Conservation (phyloP, 306 rosid genomes). For the Quercus ilex region DNA sequence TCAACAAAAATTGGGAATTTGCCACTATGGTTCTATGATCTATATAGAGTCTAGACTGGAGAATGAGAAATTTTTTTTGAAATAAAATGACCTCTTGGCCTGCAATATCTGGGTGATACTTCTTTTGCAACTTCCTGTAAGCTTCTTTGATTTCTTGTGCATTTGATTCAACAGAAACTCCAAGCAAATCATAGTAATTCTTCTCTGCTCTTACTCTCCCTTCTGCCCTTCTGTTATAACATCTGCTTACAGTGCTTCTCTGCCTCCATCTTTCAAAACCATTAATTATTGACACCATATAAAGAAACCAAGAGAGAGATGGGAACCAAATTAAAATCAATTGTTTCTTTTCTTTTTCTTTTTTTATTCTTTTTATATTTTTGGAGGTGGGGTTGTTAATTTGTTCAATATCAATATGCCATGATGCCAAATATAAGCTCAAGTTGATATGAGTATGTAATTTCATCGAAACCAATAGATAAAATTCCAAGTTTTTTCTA, state of each 20-base stretch:
- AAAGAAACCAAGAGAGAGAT: neutral
- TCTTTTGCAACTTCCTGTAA: conserved; percentile 76
- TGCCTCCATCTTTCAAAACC: conserved; percentile 35
- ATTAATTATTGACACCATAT: neutral
- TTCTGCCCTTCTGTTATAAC: conserved; percentile 35
- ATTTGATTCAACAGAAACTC: conserved; percentile 59
- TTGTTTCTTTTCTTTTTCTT: too few species aligned
- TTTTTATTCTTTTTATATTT: too few species aligned
- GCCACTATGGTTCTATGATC: too few species aligned
- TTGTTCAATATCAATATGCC: too few species aligned
- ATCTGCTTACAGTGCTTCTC: conserved; percentile 33
- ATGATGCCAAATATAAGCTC: too few species aligned
- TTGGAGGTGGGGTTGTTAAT: too few species aligned
- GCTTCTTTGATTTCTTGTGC: conserved; percentile 60
- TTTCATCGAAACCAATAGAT: neutral
- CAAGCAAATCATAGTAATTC: conserved; percentile 67
- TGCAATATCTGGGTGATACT: conserved; percentile 70
- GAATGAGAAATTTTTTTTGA: neutral
- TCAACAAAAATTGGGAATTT: neutral
- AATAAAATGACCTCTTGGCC: conserved; percentile 55
- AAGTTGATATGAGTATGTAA: too few species aligned
- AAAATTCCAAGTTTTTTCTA: neutral
- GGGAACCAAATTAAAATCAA: neutral
- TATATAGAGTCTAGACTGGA: neutral
- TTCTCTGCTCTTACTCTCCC: conserved; percentile 22